Evolutionary conservation across 441 rosid genomes (phyloP), one percentile per base, ranked within the genome.

Genomic region (Brassica balearica): DNA sequence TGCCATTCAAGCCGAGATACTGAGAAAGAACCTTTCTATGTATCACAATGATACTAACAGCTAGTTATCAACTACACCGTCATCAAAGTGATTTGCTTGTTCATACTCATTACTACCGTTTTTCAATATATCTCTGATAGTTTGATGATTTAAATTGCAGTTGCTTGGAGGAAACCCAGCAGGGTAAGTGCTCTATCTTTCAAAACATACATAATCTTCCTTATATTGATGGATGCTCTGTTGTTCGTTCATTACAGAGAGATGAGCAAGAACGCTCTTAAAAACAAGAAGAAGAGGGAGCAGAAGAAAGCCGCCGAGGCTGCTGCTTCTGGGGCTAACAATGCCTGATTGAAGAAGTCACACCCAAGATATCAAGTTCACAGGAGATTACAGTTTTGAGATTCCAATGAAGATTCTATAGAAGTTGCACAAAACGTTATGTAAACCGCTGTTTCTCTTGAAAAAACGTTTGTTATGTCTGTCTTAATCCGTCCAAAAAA

Each of bases 211-310:
- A 51, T 32, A 69, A 2, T 63, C 65, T 7, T 2, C 9, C 61
- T 25, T 65, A 2, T 66, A 20, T 61, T 80, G 73, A 80, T 65
- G 22, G 5, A 56, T 68, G 34, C 3, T 63, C 8, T 73, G 14
- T 15, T 55, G 8, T 63, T 70, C n/a, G 1, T 43, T 43, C 51
- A 22, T 66, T 73, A 19, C 73, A 91, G 98, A 61, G 91, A 90
- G 86, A 74, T 89, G 95, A 93, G 99, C 90, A 95, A 95, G 83
- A 91, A 78, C 68, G 98, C 97, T 6, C 86, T 88, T 60, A 92
- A 55, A 77, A 95, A 95, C 95, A 95, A 93, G 91, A 93, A 93
- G 84, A 95, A 87, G 79, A 88, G 98, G 73, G 98, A 93, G 82
- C 93, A 91, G 86, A 95, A 95, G 81, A 90, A 88, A 78, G 92